Evolutionary conservation across 768 basidiomycete genomes (phyloP).

Genomic region (Amanita pseudoporphyria): DNA sequence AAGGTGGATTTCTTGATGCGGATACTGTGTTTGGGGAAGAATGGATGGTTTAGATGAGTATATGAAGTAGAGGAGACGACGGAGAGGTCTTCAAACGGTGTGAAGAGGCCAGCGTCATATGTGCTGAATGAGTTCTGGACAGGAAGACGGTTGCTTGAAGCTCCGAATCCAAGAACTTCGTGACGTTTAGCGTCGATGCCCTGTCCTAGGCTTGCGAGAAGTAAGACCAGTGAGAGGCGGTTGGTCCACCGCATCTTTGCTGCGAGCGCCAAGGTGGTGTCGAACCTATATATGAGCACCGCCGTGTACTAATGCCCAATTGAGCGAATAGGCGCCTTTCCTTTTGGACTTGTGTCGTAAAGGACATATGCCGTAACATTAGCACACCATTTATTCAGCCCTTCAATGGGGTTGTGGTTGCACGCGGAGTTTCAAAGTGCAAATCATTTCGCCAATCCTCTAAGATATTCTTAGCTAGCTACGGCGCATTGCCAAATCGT

Average conservation of each 20-base stretch:
- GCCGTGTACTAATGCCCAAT: too few relatives aligned
- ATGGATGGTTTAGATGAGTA: slow-evolving; percentile 33
- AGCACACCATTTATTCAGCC: too few relatives aligned
- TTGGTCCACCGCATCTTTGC: not conserved
- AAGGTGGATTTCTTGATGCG: slow-evolving; percentile 52
- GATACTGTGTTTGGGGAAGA: slow-evolving; percentile 41
- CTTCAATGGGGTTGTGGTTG: too few relatives aligned
- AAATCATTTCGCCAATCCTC: too few relatives aligned
- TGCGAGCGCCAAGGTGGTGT: too few relatives aligned
- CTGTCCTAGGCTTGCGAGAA: not conserved
- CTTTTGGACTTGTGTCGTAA: too few relatives aligned
- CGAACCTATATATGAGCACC: too few relatives aligned
- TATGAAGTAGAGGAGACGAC: slow-evolving; percentile 24
- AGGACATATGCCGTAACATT: too few relatives aligned
- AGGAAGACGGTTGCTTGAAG: not conserved
- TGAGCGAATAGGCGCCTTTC: too few relatives aligned
- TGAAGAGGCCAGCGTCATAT: slow-evolving; percentile 24
- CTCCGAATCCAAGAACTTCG: not conserved
- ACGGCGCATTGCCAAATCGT: too few relatives aligned
- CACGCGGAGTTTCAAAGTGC: too few relatives aligned
- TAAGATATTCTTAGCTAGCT: too few relatives aligned
- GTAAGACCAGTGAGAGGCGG: not conserved
- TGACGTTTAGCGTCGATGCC: not conserved
- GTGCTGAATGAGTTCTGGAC: not conserved
- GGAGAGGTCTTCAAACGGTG: slow-evolving; percentile 24